A percentile compares a stretch with the other conserved stretches of the same genome.
Evolutionary conservation across 495 filamentous ascomycete genomes (phyloP).

Genomic region (Neurospora tetraspora): DNA sequence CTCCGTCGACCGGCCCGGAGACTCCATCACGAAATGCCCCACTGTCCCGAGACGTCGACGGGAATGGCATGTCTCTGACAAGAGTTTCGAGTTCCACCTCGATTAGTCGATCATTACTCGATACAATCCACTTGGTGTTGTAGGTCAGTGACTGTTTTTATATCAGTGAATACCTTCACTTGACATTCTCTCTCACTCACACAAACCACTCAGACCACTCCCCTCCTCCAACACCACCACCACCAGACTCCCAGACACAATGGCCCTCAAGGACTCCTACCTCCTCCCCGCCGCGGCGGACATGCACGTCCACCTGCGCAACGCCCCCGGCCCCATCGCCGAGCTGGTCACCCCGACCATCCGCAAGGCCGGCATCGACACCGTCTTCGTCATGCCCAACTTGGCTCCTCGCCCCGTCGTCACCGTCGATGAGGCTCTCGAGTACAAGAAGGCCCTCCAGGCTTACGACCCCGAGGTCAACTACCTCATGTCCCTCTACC

Average conservation of each 20-base stretch:
- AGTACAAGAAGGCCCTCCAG: constrained; percentile 59
- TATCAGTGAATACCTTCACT: neutral
- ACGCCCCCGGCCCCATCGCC: constrained; percentile 61
- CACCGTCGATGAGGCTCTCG: constrained; percentile 61
- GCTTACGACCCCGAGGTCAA: constrained; percentile 61
- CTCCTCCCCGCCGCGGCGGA: constrained; percentile 61
- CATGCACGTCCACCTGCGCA: constrained; percentile 58
- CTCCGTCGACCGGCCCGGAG: neutral
- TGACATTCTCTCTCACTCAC: neutral
- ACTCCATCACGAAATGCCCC: neutral
- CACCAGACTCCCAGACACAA: constrained; percentile 5
- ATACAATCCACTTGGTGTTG: neutral
- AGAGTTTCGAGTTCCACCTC: neutral
- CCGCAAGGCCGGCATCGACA: constrained; percentile 58
- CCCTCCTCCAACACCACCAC: neutral
- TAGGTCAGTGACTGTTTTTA: neutral
- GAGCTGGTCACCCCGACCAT: constrained; percentile 71
- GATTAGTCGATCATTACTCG: neutral
- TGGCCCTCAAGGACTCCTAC: constrained; percentile 34
- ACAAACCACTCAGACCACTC: neutral
- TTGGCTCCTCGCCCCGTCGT: constrained; percentile 55
- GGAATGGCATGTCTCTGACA: neutral
- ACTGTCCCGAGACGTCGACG: neutral
- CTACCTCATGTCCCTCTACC: constrained; percentile 85
- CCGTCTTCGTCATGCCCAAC: constrained; percentile 55